These are phyloP conservation scores for Mycena rebaudengoi DNA, from an alignment of 768 basidiomycete genomes.

Conservation along the genomic window DNA sequence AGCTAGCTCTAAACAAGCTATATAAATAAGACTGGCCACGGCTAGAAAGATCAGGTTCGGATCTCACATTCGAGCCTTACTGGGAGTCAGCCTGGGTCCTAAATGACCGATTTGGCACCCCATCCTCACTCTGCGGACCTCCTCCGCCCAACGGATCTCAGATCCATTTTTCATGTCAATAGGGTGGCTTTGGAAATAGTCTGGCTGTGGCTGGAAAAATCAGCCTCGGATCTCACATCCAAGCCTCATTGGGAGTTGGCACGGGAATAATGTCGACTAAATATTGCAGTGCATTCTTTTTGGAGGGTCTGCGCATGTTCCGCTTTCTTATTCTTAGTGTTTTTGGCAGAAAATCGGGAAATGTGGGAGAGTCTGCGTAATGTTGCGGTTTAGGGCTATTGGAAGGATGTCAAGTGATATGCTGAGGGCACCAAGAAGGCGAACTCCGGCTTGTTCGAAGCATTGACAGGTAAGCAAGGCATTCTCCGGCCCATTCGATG, in stretches of 20 bases:
- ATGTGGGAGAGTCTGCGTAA: constrained; percentile 43
- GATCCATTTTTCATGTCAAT: no score
- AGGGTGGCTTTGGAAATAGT: no score
- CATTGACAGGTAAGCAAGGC: constrained; percentile 18
- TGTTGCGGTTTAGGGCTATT: constrained; percentile 35
- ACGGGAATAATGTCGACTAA: constrained; percentile 48
- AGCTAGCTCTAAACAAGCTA: no score
- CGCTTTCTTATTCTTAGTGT: constrained; percentile 8
- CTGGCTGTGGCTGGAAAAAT: not conserved
- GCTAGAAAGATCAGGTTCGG: no score
- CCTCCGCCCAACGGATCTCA: no score
- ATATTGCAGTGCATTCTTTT: constrained; percentile 13
- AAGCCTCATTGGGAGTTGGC: constrained; percentile 46
- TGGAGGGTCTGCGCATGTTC: not conserved
- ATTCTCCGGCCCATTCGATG: not conserved
- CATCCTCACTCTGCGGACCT: no score
- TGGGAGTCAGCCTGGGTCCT: no score
- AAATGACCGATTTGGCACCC: no score
- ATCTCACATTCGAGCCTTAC: no score
- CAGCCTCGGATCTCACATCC: constrained; percentile 44
- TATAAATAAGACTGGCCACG: no score
- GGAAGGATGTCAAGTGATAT: not conserved
- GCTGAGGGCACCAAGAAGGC: not conserved
- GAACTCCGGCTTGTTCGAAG: constrained; percentile 29
- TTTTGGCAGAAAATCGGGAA: constrained; percentile 40